Evolutionary conservation across 441 rosid species (phyloP).

Genomic region (Bruguiera hainesii): DNA sequence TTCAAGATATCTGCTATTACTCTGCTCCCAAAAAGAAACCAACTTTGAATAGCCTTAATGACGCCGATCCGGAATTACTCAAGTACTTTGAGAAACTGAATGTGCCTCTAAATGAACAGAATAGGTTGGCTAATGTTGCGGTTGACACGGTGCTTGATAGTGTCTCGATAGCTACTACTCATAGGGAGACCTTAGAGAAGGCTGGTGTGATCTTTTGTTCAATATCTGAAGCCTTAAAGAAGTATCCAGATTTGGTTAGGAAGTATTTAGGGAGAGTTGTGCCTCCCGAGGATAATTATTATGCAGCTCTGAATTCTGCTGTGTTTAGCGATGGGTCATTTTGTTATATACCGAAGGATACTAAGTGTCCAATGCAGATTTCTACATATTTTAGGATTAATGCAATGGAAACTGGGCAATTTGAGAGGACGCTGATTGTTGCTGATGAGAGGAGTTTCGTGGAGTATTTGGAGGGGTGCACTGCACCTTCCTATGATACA

Average conservation of each 20-base stretch:
- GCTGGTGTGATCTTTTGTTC: constrained; percentile 91
- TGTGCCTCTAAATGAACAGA: constrained; percentile 70
- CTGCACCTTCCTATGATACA: constrained; percentile 85
- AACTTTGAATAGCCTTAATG: constrained; percentile 70
- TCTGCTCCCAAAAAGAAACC: constrained; percentile 93
- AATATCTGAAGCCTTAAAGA: constrained; percentile 73
- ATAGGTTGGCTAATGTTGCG: constrained; percentile 78
- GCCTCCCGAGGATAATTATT: constrained; percentile 78
- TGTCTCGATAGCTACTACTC: constrained; percentile 82
- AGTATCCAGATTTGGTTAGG: constrained; percentile 71
- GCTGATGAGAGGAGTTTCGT: constrained; percentile 89
- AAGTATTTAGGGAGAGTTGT: constrained; percentile 87
- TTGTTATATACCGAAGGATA: constrained; percentile 77
- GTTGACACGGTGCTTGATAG: constrained; percentile 91
- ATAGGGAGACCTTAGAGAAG: constrained; percentile 64
- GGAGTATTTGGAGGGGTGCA: constrained; percentile 95
- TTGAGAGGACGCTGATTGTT: constrained; percentile 95
- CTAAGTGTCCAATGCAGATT: constrained; percentile 87
- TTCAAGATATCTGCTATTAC: constrained; percentile 85
- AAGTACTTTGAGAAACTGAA: constrained; percentile 72
- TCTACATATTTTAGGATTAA: constrained; percentile 89
- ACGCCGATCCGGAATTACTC: constrained; percentile 75
- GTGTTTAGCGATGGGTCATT: constrained; percentile 93
- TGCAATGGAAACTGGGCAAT: constrained; percentile 90
- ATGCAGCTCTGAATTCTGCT: constrained; percentile 81